A percentile compares a stretch with the other conserved stretches of the same genome.
Evolutionary conservation across 129 eudicot species (phyloP).

Genomic region (Scalesia atractyloides): DNA sequence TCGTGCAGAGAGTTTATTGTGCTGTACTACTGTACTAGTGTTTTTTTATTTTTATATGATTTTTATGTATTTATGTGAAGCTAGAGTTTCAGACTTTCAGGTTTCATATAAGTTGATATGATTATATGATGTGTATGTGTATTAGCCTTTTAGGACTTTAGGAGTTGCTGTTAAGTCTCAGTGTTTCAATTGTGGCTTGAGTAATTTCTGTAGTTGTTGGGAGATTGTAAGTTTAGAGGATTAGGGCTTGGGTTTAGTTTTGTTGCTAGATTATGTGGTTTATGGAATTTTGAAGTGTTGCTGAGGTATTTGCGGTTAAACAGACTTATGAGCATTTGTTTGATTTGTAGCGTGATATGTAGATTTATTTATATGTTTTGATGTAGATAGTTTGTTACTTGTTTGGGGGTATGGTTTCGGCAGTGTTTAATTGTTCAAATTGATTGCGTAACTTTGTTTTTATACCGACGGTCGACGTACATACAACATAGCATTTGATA

Average conservation of each 20-base stretch:
- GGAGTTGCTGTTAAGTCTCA: neutral
- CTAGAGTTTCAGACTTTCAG: slow-evolving; percentile 10
- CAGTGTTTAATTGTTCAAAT: neutral
- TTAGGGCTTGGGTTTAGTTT: slow-evolving; percentile 10
- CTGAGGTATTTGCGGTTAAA: neutral
- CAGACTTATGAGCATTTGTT: neutral
- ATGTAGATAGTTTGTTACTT: neutral
- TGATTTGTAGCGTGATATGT: neutral
- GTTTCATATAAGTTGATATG: neutral
- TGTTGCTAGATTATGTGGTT: neutral
- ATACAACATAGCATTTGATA: neutral
- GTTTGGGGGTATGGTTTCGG: neutral
- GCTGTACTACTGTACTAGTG: neutral
- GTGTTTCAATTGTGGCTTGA: neutral
- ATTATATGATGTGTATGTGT: neutral
- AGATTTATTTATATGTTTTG: neutral
- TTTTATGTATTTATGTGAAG: neutral
- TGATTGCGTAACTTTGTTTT: neutral
- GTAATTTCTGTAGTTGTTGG: neutral
- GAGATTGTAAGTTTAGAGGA: neutral
- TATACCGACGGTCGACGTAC: neutral
- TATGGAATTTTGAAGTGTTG: neutral
- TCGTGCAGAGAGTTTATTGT: slow-evolving; percentile 79
- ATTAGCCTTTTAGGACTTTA: neutral
- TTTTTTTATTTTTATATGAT: neutral